Conservation (phyloP, 1,284 basidiomycete genomes). For the Pterula multifida region DNA sequence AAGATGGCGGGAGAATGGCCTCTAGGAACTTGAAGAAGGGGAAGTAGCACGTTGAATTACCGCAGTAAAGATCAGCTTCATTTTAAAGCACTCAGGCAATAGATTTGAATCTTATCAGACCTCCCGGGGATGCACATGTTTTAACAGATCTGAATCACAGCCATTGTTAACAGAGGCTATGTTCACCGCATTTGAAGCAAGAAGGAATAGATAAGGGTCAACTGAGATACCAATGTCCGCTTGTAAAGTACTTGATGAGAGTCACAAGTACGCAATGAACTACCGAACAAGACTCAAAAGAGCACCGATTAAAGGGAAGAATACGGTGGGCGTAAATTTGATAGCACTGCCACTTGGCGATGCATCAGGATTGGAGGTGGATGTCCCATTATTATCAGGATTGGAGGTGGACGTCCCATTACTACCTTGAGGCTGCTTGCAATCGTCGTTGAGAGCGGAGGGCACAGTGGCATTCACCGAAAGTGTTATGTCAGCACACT, state of each 20-base stretch:
- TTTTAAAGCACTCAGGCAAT: background rate
- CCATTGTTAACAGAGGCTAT: background rate
- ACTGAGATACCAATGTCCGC: background rate
- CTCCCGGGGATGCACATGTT: too few species aligned
- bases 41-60: background rate
- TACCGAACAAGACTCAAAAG: background rate
- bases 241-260: too few species aligned
- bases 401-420: background rate
- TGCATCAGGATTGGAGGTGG: background rate
- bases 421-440: background rate
- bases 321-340: background rate
- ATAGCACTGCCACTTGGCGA: conserved; percentile 9
- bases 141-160: too few species aligned
- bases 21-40: background rate
- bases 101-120: too few species aligned
- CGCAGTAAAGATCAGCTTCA: background rate
- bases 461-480: conserved; percentile 32
- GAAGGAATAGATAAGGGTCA: background rate
- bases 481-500: conserved; percentile 67
- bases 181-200: background rate
- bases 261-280: background rate
- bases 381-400: conserved; percentile 12
- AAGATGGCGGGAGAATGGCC: too few species aligned
- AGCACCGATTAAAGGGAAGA: background rate
- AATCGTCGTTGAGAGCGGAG: conserved; percentile 16